phyloP scores from a whole-genome alignment of 352 stramenopile species.

The Globisporangium cystogenes region DNA sequence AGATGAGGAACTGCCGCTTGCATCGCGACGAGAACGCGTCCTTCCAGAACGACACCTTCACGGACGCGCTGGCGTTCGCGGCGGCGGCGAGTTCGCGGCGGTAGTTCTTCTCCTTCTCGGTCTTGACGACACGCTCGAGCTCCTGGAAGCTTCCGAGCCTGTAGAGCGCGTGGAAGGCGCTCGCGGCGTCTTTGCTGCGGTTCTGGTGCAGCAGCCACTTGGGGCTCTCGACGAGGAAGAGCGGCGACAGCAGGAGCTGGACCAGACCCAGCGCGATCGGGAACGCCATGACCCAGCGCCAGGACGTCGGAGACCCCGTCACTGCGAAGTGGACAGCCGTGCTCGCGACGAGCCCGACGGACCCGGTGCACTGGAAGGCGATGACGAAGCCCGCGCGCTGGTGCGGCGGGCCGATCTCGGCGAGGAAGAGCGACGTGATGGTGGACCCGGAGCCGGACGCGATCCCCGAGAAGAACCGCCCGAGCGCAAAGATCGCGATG shows the following conservation, averaged over 20 bases:
- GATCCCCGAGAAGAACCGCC: conserved; percentile 31
- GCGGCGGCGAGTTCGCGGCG: conserved; percentile 16
- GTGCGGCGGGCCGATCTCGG: conserved; percentile 26
- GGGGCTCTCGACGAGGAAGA: conserved; percentile 27
- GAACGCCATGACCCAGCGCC: conserved; percentile 35
- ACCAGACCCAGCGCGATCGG: conserved; percentile 22
- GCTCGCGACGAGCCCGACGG: conserved; percentile 27
- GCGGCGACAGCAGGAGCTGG: conserved; percentile 19
- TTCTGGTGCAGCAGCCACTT: conserved; percentile 30
- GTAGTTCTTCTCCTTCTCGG: conserved; percentile 18
- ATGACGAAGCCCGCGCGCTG: conserved; percentile 34
- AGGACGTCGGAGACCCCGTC: conserved; percentile 19
- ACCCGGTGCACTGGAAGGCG: conserved; percentile 23
- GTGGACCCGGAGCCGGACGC: conserved; percentile 26
- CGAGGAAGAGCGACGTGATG: conserved; percentile 29
- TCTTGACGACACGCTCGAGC: conserved; percentile 22
- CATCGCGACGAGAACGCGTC: conserved; percentile 24
- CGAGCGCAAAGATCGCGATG: conserved; percentile 34
- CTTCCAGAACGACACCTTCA: conserved; percentile 16
- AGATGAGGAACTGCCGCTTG: conserved; percentile 27
- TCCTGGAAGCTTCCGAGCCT: conserved; percentile 22
- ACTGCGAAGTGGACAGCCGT: conserved; percentile 30
- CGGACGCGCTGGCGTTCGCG: conserved; percentile 2
- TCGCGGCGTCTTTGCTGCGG: conserved; percentile 16
- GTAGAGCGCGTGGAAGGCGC: conserved; percentile 28